phyloP scores from a whole-genome alignment of 2,329 filamentous ascomycete genomes.

The Colletotrichum karsti region DNA sequence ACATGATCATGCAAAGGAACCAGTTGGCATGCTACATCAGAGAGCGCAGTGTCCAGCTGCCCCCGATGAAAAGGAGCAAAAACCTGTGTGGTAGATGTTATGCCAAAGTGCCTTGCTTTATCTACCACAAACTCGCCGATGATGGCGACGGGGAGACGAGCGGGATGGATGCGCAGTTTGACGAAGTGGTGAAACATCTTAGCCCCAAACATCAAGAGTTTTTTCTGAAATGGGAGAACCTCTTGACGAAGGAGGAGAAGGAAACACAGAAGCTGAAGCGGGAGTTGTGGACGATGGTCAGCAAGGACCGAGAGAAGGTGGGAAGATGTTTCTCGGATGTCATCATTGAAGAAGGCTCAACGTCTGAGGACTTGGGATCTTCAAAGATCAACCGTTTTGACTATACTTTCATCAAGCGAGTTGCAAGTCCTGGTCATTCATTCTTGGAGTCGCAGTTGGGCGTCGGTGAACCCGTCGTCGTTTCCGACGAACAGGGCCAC shows the following conservation, averaged over 20 bases:
- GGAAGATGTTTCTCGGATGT: conserved; percentile 92
- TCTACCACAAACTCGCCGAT: conserved; percentile 92
- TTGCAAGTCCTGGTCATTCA: conserved; percentile 70
- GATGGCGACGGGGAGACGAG: conserved; percentile 83
- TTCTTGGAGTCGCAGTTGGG: conserved; percentile 91
- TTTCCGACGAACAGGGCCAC: conserved; percentile 94
- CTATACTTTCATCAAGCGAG: conserved; percentile 84
- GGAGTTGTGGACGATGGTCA: conserved; percentile 97
- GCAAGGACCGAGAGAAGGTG: conserved; percentile 84
- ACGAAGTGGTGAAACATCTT: conserved; percentile 82
- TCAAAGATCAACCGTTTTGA: conserved; percentile 91
- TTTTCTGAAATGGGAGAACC: conserved; percentile 92
- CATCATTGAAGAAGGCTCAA: conserved; percentile 81
- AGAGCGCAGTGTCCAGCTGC: conserved; percentile 80
- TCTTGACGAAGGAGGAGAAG: conserved; percentile 94
- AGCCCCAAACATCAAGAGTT: conserved; percentile 79
- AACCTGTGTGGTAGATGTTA: conserved; percentile 89
- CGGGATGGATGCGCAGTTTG: conserved; percentile 82
- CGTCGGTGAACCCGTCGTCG: conserved; percentile 91
- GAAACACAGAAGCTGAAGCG: conserved; percentile 86
- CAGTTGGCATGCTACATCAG: conserved; percentile 86
- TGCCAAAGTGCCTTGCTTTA: conserved; percentile 88
- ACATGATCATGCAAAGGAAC: conserved; percentile 98
- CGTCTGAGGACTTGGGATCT: conserved; percentile 72
- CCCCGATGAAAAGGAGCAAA: conserved; percentile 84